Base-by-base conservation (phyloP, 371 early-diverging fungal species). In the Rhizopus delemar region DNA sequence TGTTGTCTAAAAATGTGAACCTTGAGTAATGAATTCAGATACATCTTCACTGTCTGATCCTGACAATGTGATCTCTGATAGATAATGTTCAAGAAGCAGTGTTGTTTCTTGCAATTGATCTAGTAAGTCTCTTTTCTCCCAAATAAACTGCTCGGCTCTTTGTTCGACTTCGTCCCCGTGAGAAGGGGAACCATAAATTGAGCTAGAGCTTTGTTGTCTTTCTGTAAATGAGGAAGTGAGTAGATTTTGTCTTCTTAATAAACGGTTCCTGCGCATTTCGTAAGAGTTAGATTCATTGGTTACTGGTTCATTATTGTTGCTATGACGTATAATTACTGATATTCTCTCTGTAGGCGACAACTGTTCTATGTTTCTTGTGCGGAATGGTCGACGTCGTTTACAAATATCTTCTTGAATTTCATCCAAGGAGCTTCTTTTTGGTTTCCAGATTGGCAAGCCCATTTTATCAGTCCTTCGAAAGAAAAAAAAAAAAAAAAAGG, bases 31-130 rank as follows among this genome's bases (percentile, higher is more conserved):
- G 11, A 36, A 36, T 36, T 36, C 36, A 36, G 36, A 36, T 11
- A 36, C 8, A 36, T 11, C 11, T 36, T 8, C 11, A 36, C 1
- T 11, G 36, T 36, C 36, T 36, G 36, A 8, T 36, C 2, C 36
- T 36, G 36, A 8, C 11, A 36, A 36, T 6, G 36, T 36, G 11
- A 36, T 68, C 6, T 68, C 68, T 7, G 69, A 61, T 29, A 75
- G 53, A 41, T 71, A 71, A 43, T 75, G 72, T 51, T 71, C 75
- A 6, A 75, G 57, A 29, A 75, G 28, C n/a, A 62, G 48, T 5
- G 61, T 68, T 12, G 74, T 74, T 35, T 64, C 59, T 53, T 69
- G 63, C 15, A 71, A 51, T 38, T 74, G 77, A 55, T 64, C 66
- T 31, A 74, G 38, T 28, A 74, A 51, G 63, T 69, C 70, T 51